Evolutionary conservation across 345 rosid species (phyloP).

Genomic region (Kernera saxatilis): DNA sequence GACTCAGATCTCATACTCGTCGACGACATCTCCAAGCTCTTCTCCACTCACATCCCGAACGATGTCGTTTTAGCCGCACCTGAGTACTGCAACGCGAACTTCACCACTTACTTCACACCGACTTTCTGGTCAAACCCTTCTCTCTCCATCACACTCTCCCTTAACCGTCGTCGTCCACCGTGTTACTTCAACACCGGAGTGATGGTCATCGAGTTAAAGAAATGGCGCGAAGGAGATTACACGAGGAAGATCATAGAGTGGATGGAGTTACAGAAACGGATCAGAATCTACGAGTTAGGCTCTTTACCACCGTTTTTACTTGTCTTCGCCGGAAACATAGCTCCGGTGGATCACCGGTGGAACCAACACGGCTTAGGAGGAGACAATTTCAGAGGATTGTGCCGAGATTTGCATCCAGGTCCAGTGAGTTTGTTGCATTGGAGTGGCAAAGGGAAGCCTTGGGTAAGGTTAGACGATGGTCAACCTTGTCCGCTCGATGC

Average conservation of each 20-base stretch:
- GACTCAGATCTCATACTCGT: conserved; percentile 83
- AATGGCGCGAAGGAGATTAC: conserved; percentile 67
- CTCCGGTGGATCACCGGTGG: conserved; percentile 75
- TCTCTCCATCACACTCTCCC: conserved; percentile 52
- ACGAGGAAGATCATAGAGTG: conserved; percentile 74
- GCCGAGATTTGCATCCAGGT: conserved; percentile 59
- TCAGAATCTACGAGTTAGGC: conserved; percentile 77
- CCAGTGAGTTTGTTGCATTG: conserved; percentile 64
- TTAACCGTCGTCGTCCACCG: conserved; percentile 48
- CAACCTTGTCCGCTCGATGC: conserved; percentile 56
- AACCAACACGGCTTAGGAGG: conserved; percentile 86
- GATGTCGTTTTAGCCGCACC: conserved; percentile 66
- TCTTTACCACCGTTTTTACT: conserved; percentile 77
- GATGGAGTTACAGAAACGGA: conserved; percentile 90
- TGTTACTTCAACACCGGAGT: conserved; percentile 92
- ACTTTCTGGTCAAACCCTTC: conserved; percentile 81
- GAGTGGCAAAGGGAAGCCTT: conserved; percentile 77
- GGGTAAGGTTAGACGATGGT: conserved; percentile 49
- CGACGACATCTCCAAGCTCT: conserved; percentile 67
- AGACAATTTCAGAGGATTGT: conserved; percentile 47
- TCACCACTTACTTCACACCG: conserved; percentile 76
- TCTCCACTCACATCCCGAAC: conserved; percentile 42
- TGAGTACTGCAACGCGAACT: conserved; percentile 74
- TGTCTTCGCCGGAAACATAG: conserved; percentile 73
- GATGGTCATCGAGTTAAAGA: conserved; percentile 68